Base-by-base conservation (phyloP, 2,329 filamentous ascomycete species). In the Paraphaeosphaeria sporulosa region DNA sequence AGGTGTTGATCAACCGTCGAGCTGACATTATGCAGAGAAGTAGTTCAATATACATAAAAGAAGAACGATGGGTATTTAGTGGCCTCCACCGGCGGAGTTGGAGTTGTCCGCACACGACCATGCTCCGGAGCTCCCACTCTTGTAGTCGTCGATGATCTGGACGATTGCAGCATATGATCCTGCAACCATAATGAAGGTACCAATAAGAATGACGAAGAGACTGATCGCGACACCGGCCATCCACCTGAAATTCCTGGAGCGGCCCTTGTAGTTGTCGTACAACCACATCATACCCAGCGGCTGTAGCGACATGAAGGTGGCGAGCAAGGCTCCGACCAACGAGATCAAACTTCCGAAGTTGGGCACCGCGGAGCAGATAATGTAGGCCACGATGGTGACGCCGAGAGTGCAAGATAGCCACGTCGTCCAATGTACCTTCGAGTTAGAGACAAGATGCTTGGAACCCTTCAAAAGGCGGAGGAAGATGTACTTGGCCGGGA, bases 401-500 rank as follows among this genome's bases (percentile, higher is more conserved):
- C 56, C 51, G 12, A 34, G 17, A 3, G 52, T 56, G 52, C 59
- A 62, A 5, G 27, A 21, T 15, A 62, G 25, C 56, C 59, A 62
- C 8, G 56, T 62, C 6, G 34, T 12, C 59, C 59, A 62, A 23
- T 62, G 59, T 1, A 43, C 36, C 12, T 34, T 25, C 5, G 56
- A 48, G 56, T 62, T 62, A 5, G 51, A 47, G 13, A 46, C 38
- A 83, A 87, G 71, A 89, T 88, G 65, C 91, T 89, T 15, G 1
- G 90, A 87, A 58, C 88, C 89, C 0, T 88, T 86, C 55, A 91
- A 86, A 52, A 90, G 80, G 61, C 90, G 90, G 13, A 89, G 89
- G 40, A 88, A 88, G 9, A 62, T 32, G 38, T 59, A 59, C 10
- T 62, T 62, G 17, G 55, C 51, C 2, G 59, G 46, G 19, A 42